phyloP scores from a whole-genome alignment of 2,329 filamentous ascomycete genomes.

The Penicillium sp. region DNA sequence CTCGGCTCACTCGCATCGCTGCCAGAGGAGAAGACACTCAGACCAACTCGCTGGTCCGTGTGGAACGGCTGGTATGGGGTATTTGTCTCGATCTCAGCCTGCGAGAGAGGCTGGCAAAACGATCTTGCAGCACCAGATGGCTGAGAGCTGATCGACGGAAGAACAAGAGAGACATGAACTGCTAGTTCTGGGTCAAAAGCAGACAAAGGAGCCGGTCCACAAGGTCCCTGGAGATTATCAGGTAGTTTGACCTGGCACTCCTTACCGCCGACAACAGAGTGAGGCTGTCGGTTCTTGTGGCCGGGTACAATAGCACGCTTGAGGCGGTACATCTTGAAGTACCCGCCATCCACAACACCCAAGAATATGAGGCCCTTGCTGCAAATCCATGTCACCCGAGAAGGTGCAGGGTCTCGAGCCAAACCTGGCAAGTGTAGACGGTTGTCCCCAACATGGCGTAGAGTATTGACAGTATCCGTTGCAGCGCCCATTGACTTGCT shows the following conservation, averaged over 20 bases:
- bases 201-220: conserved; percentile 50
- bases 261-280: conserved; percentile 48
- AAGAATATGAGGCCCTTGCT: conserved; percentile 36
- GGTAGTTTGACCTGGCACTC: conserved; percentile 61
- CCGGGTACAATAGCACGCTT: conserved; percentile 39
- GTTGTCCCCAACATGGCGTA: conserved; percentile 43
- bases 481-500: conserved; percentile 45
- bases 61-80: conserved; percentile 94
- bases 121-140: conserved; percentile 32
- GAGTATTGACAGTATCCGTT: conserved; percentile 41
- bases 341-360: conserved; percentile 39
- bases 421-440: conserved; percentile 39
- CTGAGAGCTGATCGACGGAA: conserved; percentile 36
- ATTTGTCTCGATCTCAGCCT: conserved; percentile 92
- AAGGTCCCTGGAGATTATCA: conserved; percentile 50
- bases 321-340: conserved; percentile 40
- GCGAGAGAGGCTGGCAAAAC: conserved; percentile 50
- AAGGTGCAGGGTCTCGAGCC: conserved; percentile 32
- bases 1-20: conserved; percentile 34
- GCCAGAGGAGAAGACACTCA: conserved; percentile 54
- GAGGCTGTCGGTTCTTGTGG: conserved; percentile 46
- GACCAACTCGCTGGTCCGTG: conserved; percentile 72
- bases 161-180: conserved; percentile 35
- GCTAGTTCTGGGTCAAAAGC: conserved; percentile 44
- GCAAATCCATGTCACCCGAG: conserved; percentile 41